Evolutionary conservation across 179 eudicot genomes (phyloP).

Genomic region (Gypsophila paniculata): DNA sequence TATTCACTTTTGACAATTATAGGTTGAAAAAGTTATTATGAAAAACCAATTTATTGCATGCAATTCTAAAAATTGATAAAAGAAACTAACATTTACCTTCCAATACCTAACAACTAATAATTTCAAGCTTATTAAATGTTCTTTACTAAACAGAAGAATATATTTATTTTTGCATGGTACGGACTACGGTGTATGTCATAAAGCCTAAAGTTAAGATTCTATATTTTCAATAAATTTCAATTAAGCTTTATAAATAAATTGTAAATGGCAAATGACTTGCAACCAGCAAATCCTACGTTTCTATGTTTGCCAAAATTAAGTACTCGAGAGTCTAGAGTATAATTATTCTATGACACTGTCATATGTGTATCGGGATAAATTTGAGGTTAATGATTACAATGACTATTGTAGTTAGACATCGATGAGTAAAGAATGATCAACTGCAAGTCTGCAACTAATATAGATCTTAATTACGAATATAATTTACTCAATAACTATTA

Average conservation of each 20-base stretch:
- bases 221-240: neutral
- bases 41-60: neutral
- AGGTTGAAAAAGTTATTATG: neutral
- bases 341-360: no score
- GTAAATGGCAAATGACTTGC: neutral
- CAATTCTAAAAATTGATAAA: slow-evolving; percentile 2
- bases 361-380: no score
- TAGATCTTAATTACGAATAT: no score
- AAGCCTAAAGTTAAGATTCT: slow-evolving; percentile 5
- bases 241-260: neutral
- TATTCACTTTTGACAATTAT: neutral
- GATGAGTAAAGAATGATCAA: no score
- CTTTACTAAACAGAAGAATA: neutral
- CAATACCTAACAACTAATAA: slow-evolving; percentile 14
- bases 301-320: neutral
- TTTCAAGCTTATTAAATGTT: slow-evolving; percentile 3
- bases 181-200: no score
- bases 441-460: no score
- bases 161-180: neutral
- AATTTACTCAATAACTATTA: no score
- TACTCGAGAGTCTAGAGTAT: no score
- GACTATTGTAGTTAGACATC: no score
- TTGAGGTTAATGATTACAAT: no score
- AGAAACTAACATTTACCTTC: slow-evolving; percentile 5
- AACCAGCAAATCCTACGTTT: neutral